phyloP scores from a whole-genome alignment of 2,329 filamentous ascomycete genomes.

The Ophiostoma perfectum region DNA sequence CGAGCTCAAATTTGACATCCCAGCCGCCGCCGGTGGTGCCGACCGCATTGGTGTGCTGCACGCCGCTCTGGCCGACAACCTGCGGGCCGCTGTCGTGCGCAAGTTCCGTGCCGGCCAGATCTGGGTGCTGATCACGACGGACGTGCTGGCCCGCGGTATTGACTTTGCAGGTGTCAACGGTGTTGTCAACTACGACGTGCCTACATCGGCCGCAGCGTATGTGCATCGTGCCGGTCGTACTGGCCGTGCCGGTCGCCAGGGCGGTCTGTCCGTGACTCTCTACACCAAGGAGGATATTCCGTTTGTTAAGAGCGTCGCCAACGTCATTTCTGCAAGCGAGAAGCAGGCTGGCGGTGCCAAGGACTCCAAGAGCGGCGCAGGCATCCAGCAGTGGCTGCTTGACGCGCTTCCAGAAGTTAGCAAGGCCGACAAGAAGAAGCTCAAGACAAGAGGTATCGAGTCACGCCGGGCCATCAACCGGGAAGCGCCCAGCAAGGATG shows the following conservation, averaged over 20 bases:
- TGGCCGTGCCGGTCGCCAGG: slow-evolving; percentile 77
- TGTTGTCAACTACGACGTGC: slow-evolving; percentile 96
- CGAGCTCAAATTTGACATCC: slow-evolving; percentile 92
- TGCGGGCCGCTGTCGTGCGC: slow-evolving; percentile 76
- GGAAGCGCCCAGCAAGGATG: slow-evolving; percentile 9
- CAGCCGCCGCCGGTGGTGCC: slow-evolving; percentile 76
- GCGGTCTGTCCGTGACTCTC: slow-evolving; percentile 85
- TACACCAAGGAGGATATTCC: slow-evolving; percentile 95
- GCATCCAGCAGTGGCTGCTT: slow-evolving; percentile 76
- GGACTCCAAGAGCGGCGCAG: slow-evolving; percentile 12
- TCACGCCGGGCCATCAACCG: slow-evolving; percentile 44
- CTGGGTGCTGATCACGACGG: slow-evolving; percentile 95
- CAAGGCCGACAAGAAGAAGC: slow-evolving; percentile 75
- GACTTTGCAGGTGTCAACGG: slow-evolving; percentile 95
- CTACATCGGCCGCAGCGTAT: slow-evolving; percentile 82
- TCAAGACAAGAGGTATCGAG: slow-evolving; percentile 79
- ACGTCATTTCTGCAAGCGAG: slow-evolving; percentile 81
- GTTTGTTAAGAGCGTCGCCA: slow-evolving; percentile 82
- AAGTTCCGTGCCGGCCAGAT: slow-evolving; percentile 87
- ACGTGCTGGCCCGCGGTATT: slow-evolving; percentile 83
- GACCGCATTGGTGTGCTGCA: slow-evolving; percentile 85
- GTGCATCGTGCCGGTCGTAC: slow-evolving; percentile 91
- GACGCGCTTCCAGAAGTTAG: slow-evolving; percentile 77
- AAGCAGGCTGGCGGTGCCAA: slow-evolving; percentile 50
- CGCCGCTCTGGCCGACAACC: slow-evolving; percentile 71